Conservation (phyloP, 495 filamentous ascomycete genomes). For the Rhizodiscina lignyota region DNA sequence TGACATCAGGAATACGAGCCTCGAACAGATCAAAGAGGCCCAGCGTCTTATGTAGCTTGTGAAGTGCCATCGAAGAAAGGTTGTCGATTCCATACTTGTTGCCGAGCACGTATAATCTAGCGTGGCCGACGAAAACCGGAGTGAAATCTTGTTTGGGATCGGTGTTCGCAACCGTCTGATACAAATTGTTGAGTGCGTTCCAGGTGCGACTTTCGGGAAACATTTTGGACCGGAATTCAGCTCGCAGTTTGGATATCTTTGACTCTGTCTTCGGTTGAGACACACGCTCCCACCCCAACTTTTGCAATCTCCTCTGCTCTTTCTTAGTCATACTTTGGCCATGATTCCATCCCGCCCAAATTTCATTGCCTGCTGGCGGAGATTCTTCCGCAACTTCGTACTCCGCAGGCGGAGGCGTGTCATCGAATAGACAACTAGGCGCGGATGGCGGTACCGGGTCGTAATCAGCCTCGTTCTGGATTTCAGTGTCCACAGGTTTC, state of each 20-base stretch:
- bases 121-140: conserved; percentile 22
- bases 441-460: neutral
- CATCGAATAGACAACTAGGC: too few species aligned
- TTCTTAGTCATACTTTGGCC: neutral
- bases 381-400: too few species aligned
- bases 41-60: conserved; percentile 21
- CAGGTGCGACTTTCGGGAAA: neutral
- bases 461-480: neutral
- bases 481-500: neutral
- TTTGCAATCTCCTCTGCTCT: neutral
- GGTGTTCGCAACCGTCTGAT: neutral
- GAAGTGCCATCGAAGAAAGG: conserved; percentile 18
- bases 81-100: conserved; percentile 22
- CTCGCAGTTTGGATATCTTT: neutral
- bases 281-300: too few species aligned
- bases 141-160: conserved; percentile 18
- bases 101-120: conserved; percentile 23
- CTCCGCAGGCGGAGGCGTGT: too few species aligned
- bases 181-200: neutral
- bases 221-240: neutral
- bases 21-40: conserved; percentile 17
- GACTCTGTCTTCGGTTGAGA: neutral
- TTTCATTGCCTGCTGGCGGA: too few species aligned
- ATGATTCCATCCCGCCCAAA: neutral
- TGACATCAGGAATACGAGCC: conserved; percentile 14